These are phyloP conservation scores for Phanerochaete carnosa DNA, from an alignment of 768 basidiomycete species.

Conservation along the genomic window DNA sequence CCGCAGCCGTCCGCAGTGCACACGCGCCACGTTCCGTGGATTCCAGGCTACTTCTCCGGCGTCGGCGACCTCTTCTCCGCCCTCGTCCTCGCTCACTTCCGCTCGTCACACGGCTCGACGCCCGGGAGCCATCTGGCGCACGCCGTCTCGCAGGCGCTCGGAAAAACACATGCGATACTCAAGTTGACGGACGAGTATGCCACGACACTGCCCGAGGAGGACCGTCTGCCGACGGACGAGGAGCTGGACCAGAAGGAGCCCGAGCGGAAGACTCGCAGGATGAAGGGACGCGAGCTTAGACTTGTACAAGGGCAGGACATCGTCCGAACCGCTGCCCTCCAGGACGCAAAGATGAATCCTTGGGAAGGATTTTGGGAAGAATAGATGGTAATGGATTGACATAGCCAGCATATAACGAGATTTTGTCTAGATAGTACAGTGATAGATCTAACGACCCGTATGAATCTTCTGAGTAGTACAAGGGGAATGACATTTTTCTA, in stretches of 20 bases:
- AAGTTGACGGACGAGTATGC: constrained; percentile 57
- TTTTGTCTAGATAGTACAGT: too few species aligned
- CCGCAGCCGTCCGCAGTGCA: constrained; percentile 47
- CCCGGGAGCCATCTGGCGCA: constrained; percentile 43
- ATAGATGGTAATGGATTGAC: background rate
- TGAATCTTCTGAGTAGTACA: too few species aligned
- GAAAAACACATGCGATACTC: constrained; percentile 74
- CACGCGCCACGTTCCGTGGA: constrained; percentile 68
- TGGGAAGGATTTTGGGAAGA: constrained; percentile 35
- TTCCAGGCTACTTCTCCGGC: constrained; percentile 92
- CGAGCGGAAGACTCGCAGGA: constrained; percentile 62
- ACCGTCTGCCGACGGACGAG: constrained; percentile 66
- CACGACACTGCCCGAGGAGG: constrained; percentile 52
- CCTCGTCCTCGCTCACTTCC: constrained; percentile 80
- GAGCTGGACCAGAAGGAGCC: constrained; percentile 69
- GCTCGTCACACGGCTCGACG: constrained; percentile 11
- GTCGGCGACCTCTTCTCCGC: constrained; percentile 98
- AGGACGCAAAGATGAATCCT: constrained; percentile 26
- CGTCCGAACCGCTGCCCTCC: constrained; percentile 45
- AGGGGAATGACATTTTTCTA: too few species aligned
- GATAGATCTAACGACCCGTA: too few species aligned
- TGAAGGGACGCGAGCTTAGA: constrained; percentile 83
- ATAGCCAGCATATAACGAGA: too few species aligned
- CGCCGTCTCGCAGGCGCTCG: constrained; percentile 67
- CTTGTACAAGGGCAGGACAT: constrained; percentile 77